A percentile compares a stretch with the other conserved stretches of the same genome.
Evolutionary conservation across 495 filamentous ascomycete species (phyloP).

Genomic region (Xylaria longipes): DNA sequence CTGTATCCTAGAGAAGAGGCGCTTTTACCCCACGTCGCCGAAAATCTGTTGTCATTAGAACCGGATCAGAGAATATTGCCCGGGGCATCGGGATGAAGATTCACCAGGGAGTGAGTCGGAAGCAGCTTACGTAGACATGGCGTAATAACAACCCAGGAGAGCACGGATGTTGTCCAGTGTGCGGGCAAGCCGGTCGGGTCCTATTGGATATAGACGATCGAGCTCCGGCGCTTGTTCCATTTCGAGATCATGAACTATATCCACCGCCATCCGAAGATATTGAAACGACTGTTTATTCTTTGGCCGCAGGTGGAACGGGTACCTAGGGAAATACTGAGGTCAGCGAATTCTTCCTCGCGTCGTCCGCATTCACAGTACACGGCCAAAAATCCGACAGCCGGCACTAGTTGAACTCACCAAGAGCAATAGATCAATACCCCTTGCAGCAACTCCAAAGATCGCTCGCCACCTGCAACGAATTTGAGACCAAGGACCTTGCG

Average conservation of each 20-base stretch:
- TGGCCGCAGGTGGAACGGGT: conserved; percentile 56
- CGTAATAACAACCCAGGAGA: conserved; percentile 48
- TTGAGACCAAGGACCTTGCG: conserved; percentile 56
- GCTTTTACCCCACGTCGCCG: conserved; percentile 42
- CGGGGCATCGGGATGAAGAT: background rate
- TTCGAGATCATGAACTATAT: conserved; percentile 53
- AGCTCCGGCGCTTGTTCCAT: conserved; percentile 44
- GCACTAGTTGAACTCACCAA: conserved; percentile 44
- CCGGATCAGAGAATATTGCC: background rate
- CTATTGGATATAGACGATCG: conserved; percentile 23
- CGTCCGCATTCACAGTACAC: background rate
- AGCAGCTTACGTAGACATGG: conserved; percentile 43
- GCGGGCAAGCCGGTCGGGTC: conserved; percentile 23
- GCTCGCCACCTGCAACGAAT: conserved; percentile 55
- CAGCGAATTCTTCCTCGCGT: background rate
- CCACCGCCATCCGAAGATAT: conserved; percentile 55
- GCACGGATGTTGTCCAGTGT: conserved; percentile 47
- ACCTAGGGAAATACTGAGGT: conserved; percentile 38
- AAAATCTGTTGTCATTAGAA: conserved; percentile 33
- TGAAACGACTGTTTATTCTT: conserved; percentile 51
- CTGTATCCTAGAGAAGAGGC: conserved; percentile 38
- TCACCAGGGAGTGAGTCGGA: background rate
- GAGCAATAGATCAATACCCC: conserved; percentile 53
- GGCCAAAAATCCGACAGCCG: background rate
- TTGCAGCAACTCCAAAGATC: conserved; percentile 52